Conservation (phyloP, 352 stramenopile species). For the Phytophthora podocarpi region DNA sequence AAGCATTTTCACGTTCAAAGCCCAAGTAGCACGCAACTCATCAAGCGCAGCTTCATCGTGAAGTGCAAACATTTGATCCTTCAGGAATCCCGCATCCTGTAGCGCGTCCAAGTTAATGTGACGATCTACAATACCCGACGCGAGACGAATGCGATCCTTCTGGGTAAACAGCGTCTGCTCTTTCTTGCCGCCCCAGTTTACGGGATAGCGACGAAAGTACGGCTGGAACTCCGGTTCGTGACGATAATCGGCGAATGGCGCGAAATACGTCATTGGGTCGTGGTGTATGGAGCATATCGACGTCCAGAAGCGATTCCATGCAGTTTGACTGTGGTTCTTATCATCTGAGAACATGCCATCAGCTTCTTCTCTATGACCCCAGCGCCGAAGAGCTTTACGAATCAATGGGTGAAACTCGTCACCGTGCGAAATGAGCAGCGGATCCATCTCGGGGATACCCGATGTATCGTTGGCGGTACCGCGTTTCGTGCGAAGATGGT, state of each 20-base stretch:
- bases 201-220: conserved; percentile 75
- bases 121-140: conserved; percentile 58
- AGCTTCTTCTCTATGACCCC: conserved; percentile 74
- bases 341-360: conserved; percentile 56
- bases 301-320: conserved; percentile 50
- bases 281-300: conserved; percentile 62
- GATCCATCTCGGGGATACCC: conserved; percentile 67
- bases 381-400: conserved; percentile 46
- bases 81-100: conserved; percentile 49
- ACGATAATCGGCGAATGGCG: conserved; percentile 69
- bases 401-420: conserved; percentile 56
- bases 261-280: conserved; percentile 74
- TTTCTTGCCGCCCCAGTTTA: conserved; percentile 57
- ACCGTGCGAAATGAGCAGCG: conserved; percentile 54
- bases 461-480: conserved; percentile 32
- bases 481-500: conserved; percentile 51
- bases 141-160: conserved; percentile 77
- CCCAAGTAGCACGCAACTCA: conserved; percentile 68
- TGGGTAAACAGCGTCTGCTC: conserved; percentile 76
- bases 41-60: conserved; percentile 72
- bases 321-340: conserved; percentile 36
- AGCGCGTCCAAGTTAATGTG: conserved; percentile 74
- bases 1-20: conserved; percentile 62
- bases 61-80: conserved; percentile 82
- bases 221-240: conserved; percentile 65